Percentiles rank a stretch among this genome's conserved stretches.
These are phyloP conservation scores for Pythium aquatile DNA, from an alignment of 352 stramenopile species.

Conservation along the genomic window DNA sequence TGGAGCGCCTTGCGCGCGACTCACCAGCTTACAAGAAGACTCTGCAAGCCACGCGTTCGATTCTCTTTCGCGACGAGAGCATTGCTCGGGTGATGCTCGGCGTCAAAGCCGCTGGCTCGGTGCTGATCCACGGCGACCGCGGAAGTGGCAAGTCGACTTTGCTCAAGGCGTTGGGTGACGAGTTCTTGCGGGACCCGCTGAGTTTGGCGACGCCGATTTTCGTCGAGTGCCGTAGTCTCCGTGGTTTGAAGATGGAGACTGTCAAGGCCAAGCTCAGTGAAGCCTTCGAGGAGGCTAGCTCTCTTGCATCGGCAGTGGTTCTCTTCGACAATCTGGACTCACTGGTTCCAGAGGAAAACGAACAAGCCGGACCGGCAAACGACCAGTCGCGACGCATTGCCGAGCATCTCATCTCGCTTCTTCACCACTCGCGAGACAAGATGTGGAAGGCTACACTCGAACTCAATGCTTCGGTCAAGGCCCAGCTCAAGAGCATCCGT, in stretches of 20 bases:
- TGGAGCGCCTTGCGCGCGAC: slow-evolving; percentile 38
- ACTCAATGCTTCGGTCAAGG: slow-evolving; percentile 53
- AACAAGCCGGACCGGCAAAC: slow-evolving; percentile 66
- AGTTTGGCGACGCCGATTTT: slow-evolving; percentile 45
- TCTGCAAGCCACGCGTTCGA: slow-evolving; percentile 43
- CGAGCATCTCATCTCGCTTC: slow-evolving; percentile 62
- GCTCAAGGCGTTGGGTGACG: slow-evolving; percentile 42
- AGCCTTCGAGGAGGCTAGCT: slow-evolving; percentile 48
- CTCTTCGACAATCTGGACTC: slow-evolving; percentile 85
- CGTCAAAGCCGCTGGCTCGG: slow-evolving; percentile 51
- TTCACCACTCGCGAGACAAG: slow-evolving; percentile 46
- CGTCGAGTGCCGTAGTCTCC: slow-evolving; percentile 68
- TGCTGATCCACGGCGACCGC: slow-evolving; percentile 69
- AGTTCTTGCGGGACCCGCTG: slow-evolving; percentile 32
- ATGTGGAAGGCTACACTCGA: slow-evolving; percentile 65
- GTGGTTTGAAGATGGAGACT: slow-evolving; percentile 85
- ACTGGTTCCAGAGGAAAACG: slow-evolving; percentile 75
- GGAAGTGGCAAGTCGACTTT: slow-evolving; percentile 82
- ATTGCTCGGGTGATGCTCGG: slow-evolving; percentile 58
- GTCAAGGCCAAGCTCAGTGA: slow-evolving; percentile 68
- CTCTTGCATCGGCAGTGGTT: slow-evolving; percentile 58
- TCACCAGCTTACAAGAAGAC: slow-evolving; percentile 44
- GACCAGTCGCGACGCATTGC: slow-evolving; percentile 87
- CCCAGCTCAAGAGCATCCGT: slow-evolving; percentile 13
- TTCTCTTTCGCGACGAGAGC: slow-evolving; percentile 51